Conservation (phyloP, 179 eudicot genomes). For the Heliamphora pulchella region DNA sequence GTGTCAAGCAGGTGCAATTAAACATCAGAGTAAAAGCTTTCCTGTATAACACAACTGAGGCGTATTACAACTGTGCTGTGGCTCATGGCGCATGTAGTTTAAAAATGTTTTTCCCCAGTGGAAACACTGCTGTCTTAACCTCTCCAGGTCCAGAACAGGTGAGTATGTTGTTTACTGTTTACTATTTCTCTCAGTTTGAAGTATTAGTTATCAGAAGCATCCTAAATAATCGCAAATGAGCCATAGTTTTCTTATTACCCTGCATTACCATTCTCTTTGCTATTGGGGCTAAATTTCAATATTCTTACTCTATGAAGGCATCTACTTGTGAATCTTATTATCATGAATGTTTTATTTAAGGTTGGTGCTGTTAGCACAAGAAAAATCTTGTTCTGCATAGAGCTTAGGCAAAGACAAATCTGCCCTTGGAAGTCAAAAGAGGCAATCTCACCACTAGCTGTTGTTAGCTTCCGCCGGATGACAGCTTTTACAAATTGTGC, state of each 20-base stretch:
- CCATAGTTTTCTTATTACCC: background rate
- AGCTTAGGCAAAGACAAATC: background rate
- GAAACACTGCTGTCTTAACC: slow-evolving; percentile 55
- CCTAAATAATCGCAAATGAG: background rate
- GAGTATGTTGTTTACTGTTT: slow-evolving; percentile 4
- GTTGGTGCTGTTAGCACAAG: background rate
- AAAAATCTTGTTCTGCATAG: background rate
- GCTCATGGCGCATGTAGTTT: slow-evolving; percentile 41
- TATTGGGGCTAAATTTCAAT: background rate
- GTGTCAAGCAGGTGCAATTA: slow-evolving; percentile 49
- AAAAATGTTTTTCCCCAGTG: slow-evolving; percentile 30
- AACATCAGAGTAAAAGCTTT: slow-evolving; percentile 45
- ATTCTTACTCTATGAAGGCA: background rate
- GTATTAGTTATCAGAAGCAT: background rate
- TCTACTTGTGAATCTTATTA: background rate
- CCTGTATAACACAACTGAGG: slow-evolving; percentile 46
- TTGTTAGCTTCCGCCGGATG: background rate
- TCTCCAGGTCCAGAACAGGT: slow-evolving; percentile 61
- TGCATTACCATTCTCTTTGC: background rate
- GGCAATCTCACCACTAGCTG: background rate
- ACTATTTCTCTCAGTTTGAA: background rate
- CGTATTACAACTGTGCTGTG: slow-evolving; percentile 51
- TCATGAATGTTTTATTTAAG: background rate
- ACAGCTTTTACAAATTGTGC: no score
- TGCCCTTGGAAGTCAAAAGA: background rate